Percentiles rank a stretch among this genome's conserved stretches.
These are phyloP conservation scores for Apodospora peruviana DNA, from an alignment of 495 filamentous ascomycete species.

Conservation along the genomic window DNA sequence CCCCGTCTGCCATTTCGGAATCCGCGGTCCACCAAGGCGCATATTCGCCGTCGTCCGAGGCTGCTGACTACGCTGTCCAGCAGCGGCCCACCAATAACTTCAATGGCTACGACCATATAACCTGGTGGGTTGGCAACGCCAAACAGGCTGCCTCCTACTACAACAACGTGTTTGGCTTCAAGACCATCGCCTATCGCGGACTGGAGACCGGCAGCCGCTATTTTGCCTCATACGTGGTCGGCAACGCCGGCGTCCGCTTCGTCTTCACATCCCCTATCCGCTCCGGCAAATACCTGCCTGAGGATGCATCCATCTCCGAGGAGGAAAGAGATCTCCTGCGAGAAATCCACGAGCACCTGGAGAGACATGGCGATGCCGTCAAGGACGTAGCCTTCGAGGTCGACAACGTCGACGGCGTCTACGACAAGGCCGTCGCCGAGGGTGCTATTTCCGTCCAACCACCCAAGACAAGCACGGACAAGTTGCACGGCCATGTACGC, in stretches of 20 bases:
- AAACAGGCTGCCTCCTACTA: conserved; percentile 89
- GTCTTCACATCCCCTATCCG: conserved; percentile 78
- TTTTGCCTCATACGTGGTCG: conserved; percentile 73
- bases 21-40: conserved; percentile 29
- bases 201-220: conserved; percentile 78
- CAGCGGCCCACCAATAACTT: conserved; percentile 48
- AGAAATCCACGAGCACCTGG: conserved; percentile 71
- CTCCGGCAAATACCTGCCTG: conserved; percentile 45
- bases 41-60: conserved; percentile 34
- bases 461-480: conserved; percentile 46
- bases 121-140: conserved; percentile 94
- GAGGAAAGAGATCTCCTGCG: conserved; percentile 53
- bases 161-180: conserved; percentile 77
- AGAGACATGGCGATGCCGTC: conserved; percentile 81
- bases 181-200: conserved; percentile 71
- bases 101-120: conserved; percentile 79
- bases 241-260: conserved; percentile 72
- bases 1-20: conserved; percentile 63
- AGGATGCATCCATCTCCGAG: conserved; percentile 43
- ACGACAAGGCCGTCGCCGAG: conserved; percentile 57
- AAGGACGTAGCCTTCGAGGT: conserved; percentile 92
- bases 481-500: conserved; percentile 52
- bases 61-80: conserved; percentile 39
- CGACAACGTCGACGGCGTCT: conserved; percentile 74
- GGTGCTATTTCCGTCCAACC: conserved; percentile 61